Evolutionary conservation across 257 asterid species (phyloP), one percentile per base, ranked within the genome.

Genomic region (Perilla frutescens): DNA sequence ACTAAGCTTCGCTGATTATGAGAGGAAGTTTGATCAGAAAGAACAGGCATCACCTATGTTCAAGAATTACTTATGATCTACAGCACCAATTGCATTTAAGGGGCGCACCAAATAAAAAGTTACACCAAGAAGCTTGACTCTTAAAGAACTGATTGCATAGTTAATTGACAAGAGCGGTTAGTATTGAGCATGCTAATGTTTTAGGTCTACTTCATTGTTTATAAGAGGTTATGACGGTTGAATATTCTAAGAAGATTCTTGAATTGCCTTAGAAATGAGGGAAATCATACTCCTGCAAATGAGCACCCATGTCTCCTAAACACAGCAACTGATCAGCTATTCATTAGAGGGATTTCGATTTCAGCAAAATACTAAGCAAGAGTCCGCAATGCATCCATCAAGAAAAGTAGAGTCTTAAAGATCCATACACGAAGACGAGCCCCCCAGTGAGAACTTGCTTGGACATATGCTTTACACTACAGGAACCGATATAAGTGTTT

Each of bases 31-130:
- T 20, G 26, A 20, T 20, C 55, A 14, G 63, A 71, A 43, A 44
- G 15, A 31, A 58, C 56, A 29, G 7, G 4, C 69, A 71, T 2
- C 34, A 7, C 1, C 36, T 14, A 9, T 49, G 32, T 39, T 61
- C 41, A 49, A 14, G 36, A 60, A 41, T 7, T 58, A 71, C 70
- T 71, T 57, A 31, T 41, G 14, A 29, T 36, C 41, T 5, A 44
- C 76, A 34, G 49, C 45, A 34, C 57, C 65, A 43, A 54, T 71
- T 44, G 45, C 41, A 41, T 29, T 3, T 40, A 55, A 40, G 40
- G 32, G 12, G 11, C 51, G 11, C 51, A 8, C 32, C 7, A 14
- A 43, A 43, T 5, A 20, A 20, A 10, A 26, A 63, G n/a, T 14
- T n/a, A 32, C 34, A 45, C 34, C 15, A 4, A 5, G 59, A 59